Evolutionary conservation across 495 filamentous ascomycete genomes (phyloP), one percentile per base, ranked within the genome.

Genomic region (Aspergillus campestris): DNA sequence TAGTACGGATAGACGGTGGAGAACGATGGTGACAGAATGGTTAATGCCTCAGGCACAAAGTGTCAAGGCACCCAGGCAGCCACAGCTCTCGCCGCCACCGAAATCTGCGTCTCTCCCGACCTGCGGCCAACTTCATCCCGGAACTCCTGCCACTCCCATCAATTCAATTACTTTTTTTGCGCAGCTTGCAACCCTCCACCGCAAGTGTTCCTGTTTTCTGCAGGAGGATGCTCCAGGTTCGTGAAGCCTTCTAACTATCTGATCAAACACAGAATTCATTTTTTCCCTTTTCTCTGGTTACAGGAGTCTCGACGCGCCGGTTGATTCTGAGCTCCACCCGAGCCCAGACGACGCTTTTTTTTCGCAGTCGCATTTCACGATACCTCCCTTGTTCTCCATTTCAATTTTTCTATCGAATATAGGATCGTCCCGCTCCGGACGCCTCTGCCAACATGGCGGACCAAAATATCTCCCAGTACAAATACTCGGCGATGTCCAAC

Each of bases 401-500:
- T 46, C 45, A 42, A 47, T 18, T 31, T 39, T 48, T 50, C 24
- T 32, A 53, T 53, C 45, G 9, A 41, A 37, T 39, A 40, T 36
- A 18, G 47, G 14, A 30, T 43, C 44, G 39, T 56, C 37, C 18
- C 18, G 13, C 18, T 36, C 44, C 29, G 33, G 30, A 24, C 38
- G 37, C 11, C 27, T 51, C 44, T 35, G 40, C 37, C 70, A 83
- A 66, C 48, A 94, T 94, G 89, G 79, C 86, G 64, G 89, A 95
- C 75, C 83, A 89, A 72, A 85, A 91, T 81, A 83, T 94, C 42
- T 91, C 86, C 57, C 90, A 96, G 71, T 99, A 95, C 77, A 99
- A 99, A 69, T 99, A 99, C 78, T 87, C 88, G 82, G 90, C 89
- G 65, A 99, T 99, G 92, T 97, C 92, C 74, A 99, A 99, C 81